Evolutionary conservation across 2,329 filamentous ascomycete species (phyloP).

Genomic region (Calonectria naviculata): DNA sequence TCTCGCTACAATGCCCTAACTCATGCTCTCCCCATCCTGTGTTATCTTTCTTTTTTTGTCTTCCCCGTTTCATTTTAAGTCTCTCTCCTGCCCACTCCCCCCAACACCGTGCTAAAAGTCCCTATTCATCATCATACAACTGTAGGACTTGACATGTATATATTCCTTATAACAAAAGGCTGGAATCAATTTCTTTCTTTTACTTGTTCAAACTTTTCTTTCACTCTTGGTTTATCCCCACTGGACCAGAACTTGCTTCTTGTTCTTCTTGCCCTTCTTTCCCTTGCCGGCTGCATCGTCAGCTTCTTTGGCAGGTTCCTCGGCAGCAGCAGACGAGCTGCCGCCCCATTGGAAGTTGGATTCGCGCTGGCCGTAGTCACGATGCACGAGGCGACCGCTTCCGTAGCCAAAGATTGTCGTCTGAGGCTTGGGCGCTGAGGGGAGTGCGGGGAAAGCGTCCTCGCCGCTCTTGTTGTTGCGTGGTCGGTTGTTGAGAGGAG

Average conservation of each 20-base stretch:
- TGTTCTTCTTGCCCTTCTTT: constrained; percentile 70
- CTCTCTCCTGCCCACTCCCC: not conserved
- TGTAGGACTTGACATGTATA: not conserved
- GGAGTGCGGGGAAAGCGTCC: constrained; percentile 86
- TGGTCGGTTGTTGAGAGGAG: constrained; percentile 31
- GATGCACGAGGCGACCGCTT: constrained; percentile 60
- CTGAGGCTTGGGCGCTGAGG: constrained; percentile 76
- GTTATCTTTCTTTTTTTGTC: not conserved
- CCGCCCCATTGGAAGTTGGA: constrained; percentile 67
- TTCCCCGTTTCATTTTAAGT: not conserved
- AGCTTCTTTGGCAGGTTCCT: constrained; percentile 38
- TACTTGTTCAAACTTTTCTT: not conserved
- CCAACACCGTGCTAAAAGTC: not conserved
- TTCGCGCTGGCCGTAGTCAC: constrained; percentile 61
- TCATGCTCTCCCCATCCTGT: not conserved
- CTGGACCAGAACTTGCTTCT: constrained; percentile 70
- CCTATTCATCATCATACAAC: not conserved
- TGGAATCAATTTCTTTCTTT: not conserved
- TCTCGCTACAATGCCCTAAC: not conserved
- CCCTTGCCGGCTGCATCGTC: constrained; percentile 51
- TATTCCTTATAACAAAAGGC: not conserved
- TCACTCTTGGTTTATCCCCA: constrained; percentile 60
- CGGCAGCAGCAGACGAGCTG: constrained; percentile 37
- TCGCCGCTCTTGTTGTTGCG: constrained; percentile 43
- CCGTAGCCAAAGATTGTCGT: constrained; percentile 74